Conservation (phyloP, 1,284 basidiomycete genomes). For the Trichosporon sp. region DNA sequence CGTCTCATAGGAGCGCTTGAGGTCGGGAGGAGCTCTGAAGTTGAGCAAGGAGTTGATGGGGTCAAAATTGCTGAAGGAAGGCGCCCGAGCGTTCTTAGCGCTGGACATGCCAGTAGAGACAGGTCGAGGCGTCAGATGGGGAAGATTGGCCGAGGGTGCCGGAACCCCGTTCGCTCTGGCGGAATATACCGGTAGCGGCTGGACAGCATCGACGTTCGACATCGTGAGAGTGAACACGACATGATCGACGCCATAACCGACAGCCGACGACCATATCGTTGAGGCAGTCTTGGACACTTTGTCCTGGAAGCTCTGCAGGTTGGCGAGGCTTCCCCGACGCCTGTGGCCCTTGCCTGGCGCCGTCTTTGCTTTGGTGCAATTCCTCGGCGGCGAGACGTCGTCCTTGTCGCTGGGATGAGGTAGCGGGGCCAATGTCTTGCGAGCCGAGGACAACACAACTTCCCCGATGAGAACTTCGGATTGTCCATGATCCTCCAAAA, state of each 20-base stretch:
- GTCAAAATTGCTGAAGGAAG: background rate
- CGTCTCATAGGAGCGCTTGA: conserved; percentile 17
- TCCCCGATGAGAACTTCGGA: conserved; percentile 28
- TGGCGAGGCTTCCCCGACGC: background rate
- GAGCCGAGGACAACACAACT: conserved; percentile 4
- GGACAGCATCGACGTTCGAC: conserved; percentile 26
- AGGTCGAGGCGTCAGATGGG: background rate
- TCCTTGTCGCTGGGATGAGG: background rate
- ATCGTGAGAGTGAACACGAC: conserved; percentile 26
- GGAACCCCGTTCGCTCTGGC: no score
- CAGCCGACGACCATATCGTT: conserved; percentile 33
- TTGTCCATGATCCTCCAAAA: conserved; percentile 35
- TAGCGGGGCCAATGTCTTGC: background rate
- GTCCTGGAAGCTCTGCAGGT: background rate
- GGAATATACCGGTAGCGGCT: conserved; percentile 13
- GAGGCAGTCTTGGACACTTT: conserved; percentile 26
- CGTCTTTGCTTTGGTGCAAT: background rate
- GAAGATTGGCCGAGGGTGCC: conserved; percentile 2
- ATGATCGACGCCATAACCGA: conserved; percentile 33
- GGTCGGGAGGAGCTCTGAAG: background rate
- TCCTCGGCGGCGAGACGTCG: background rate
- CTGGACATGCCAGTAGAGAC: background rate
- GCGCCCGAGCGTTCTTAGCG: background rate
- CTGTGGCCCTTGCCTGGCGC: background rate
- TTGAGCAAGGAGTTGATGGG: conserved; percentile 7